phyloP scores from a whole-genome alignment of 768 basidiomycete species.

The Tulasnella sp. region DNA sequence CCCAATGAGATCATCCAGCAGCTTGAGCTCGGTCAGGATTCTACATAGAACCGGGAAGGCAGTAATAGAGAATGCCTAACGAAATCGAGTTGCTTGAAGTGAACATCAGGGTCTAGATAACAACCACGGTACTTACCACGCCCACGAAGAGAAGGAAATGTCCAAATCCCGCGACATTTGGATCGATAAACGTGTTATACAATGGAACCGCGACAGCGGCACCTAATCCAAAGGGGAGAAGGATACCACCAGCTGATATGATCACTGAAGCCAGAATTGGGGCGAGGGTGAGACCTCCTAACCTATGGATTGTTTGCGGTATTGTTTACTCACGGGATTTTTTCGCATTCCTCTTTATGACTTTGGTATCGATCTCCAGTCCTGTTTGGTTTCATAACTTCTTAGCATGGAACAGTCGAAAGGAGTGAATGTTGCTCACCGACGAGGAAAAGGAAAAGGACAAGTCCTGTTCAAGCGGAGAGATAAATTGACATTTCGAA shows the following conservation, averaged over 20 bases:
- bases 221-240: conserved; percentile 79
- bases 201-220: conserved; percentile 52
- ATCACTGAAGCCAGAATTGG: conserved; percentile 38
- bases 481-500: no score
- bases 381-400: not conserved
- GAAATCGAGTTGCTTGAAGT: not conserved
- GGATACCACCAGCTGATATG: conserved; percentile 73
- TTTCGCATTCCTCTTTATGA: conserved; percentile 50
- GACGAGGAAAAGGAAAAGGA: conserved; percentile 79
- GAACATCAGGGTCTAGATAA: not conserved
- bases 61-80: conserved; percentile 13
- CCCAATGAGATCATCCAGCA: conserved; percentile 84
- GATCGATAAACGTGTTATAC: conserved; percentile 62
- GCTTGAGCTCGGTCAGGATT: conserved; percentile 51
- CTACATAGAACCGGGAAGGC: conserved; percentile 44
- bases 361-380: conserved; percentile 51
- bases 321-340: not conserved
- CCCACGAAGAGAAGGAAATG: conserved; percentile 92
- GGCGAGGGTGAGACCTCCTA: conserved; percentile 33
- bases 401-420: not conserved
- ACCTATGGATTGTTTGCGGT: not conserved
- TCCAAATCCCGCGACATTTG: conserved; percentile 50
- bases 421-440: conserved; percentile 31
- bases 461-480: conserved; percentile 11
- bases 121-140: conserved; percentile 32